Base-by-base conservation (phyloP, 148 eudicot genomes). In the Amaranthus cruentus region DNA sequence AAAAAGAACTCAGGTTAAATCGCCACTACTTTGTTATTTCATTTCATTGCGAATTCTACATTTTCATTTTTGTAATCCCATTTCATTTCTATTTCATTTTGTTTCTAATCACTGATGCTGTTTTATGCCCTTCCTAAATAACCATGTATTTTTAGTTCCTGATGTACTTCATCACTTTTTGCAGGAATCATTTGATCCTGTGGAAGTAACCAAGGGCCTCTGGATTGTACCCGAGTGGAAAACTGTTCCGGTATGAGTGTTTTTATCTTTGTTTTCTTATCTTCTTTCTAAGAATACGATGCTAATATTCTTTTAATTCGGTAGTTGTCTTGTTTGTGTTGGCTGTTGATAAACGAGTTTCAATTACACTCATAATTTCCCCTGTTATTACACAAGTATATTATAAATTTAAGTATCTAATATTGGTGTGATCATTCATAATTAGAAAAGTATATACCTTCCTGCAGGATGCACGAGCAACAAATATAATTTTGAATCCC, bases 201-300 rank as follows among this genome's bases (percentile, higher is more conserved):
- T 94, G 76, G 85, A 94, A 87, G 84, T 94, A 62, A 83, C 85
- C 48, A 81, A 91, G 64, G 92, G 96, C 74, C 89, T 94, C 58
- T 94, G 98, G 98, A 82, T 91, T 81, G 97, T 91, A 76, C 97
- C 98, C n/a, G 93, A 89, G 84, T 89, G 98, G 98, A 87, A 79
- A 76, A 76, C 85, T 53, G 90, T 97, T 76, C 93, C 91, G 28
- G 98, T 94, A 88, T 77, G 88, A 67, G 68, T 74, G 69, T 69
- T 51, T 48, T 61, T 69, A 13, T 68, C 63, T 74, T 80, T 21
- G 18, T 7, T 82, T 81, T 53, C 8, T 10, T 13, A 44, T 42
- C 43, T 21, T 56, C 48, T 62, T 70, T 62, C 47, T 7, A 51
- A 14, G 13, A 12, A 5, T 10, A 18, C 56, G 21, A 14, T 69